Base-by-base conservation (phyloP, 1,284 basidiomycete genomes). In the Apiotrichum gracile region DNA sequence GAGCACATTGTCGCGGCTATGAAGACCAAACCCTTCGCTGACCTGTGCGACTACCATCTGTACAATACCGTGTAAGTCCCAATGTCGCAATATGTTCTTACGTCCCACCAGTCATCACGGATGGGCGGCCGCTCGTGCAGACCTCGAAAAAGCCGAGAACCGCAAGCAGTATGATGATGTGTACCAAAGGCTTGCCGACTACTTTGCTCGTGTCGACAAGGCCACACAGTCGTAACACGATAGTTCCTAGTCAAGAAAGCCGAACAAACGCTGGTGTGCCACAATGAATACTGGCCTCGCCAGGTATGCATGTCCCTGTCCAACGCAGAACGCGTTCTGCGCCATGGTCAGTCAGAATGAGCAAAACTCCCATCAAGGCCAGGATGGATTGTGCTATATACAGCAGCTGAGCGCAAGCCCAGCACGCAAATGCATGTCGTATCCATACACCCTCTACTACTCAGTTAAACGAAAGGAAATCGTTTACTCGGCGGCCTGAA, bases 41-140 rank as follows among this genome's bases (percentile, higher is more conserved):
- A 58, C 13, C 51, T 60, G 34, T 61, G 55, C 34, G 65, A 67
- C 35, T 66, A 54, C 49, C 64, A 68, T 42, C 54, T 66, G 5
- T 72, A 70, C 50, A 58, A 65, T 53, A 70, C 68, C n/a, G 70
- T 72, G 66, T 70, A 45, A 50, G 67, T 65, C 10, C 9, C 4
- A 9, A 24, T 29, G 47, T 58, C 35, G 54, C 52, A 22, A 17
- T 16, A 7, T n/a, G 16, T 31, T 10, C 10, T 14, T 5, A 14
- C 31, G 1, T n/a, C n/a, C n/a, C n/a, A n/a, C n/a, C 54, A 83
- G 82, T 69, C 81, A 82, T 73, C 85, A 86, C 66, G 85, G 85
- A 37, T 86, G 83, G 79, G 85, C 85, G 5, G 85, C 83, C 9
- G 85, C 85, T 4, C 79, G 85, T 45, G 85, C 81, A 1, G 75